Evolutionary conservation across 768 basidiomycete genomes (phyloP).

Genomic region (Termitomyces sp.): DNA sequence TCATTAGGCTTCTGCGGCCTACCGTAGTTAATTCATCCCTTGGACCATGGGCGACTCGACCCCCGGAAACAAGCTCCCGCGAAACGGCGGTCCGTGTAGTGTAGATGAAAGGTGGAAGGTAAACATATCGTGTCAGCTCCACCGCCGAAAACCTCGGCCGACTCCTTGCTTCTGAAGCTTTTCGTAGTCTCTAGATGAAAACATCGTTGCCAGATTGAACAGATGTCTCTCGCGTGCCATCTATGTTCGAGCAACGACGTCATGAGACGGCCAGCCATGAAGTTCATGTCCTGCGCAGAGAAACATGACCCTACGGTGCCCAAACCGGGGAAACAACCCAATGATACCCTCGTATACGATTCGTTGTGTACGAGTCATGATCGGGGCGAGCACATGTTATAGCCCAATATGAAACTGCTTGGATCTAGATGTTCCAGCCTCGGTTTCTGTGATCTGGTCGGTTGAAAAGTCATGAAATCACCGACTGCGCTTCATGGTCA

Average conservation of each 20-base stretch:
- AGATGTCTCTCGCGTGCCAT: neutral
- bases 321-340: too few relatives aligned
- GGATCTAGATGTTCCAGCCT: too few relatives aligned
- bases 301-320: too few relatives aligned
- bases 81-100: too few relatives aligned
- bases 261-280: neutral
- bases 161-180: neutral
- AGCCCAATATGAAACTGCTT: too few relatives aligned
- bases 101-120: neutral
- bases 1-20: too few relatives aligned
- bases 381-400: too few relatives aligned
- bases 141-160: neutral
- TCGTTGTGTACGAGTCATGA: neutral
- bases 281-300: neutral
- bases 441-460: too few relatives aligned
- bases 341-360: neutral
- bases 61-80: too few relatives aligned
- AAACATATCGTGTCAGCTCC: neutral
- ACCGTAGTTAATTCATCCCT: too few relatives aligned
- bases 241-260: neutral
- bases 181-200: neutral
- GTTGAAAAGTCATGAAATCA: neutral
- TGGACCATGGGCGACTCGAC: too few relatives aligned
- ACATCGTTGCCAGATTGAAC: neutral
- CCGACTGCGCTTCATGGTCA: neutral